These are phyloP conservation scores for Staphylotrichum tortipilum DNA, from an alignment of 495 filamentous ascomycete genomes.

Conservation along the genomic window DNA sequence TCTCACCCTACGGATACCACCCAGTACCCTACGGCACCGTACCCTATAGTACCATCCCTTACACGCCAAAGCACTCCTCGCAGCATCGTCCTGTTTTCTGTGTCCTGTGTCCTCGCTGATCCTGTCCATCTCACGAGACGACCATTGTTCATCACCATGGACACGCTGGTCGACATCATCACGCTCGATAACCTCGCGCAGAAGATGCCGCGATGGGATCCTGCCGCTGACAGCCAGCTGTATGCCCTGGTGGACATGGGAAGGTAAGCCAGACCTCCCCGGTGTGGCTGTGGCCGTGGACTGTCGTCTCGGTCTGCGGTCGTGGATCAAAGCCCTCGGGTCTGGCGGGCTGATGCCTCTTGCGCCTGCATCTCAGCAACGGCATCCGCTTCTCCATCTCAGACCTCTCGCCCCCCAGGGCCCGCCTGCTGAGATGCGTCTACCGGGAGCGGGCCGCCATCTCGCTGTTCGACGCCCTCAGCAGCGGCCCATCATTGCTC, in stretches of 20 bases:
- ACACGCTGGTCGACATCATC: constrained; percentile 29
- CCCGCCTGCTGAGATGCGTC: constrained; percentile 65
- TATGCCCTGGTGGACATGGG: constrained; percentile 66
- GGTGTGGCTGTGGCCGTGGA: background rate
- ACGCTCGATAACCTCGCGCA: constrained; percentile 43
- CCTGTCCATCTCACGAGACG: too few relatives aligned
- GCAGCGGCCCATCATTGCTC: constrained; percentile 34
- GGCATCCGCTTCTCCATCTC: constrained; percentile 91
- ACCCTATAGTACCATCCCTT: too few relatives aligned
- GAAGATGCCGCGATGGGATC: constrained; percentile 40
- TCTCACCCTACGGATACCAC: too few relatives aligned
- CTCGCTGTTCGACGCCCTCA: constrained; percentile 83
- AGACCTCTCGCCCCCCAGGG: constrained; percentile 57
- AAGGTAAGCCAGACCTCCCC: constrained; percentile 41
- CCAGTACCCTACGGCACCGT: too few relatives aligned
- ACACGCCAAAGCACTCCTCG: too few relatives aligned
- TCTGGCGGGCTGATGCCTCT: constrained; percentile 13
- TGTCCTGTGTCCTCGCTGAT: too few relatives aligned
- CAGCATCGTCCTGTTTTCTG: too few relatives aligned
- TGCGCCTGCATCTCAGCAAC: constrained; percentile 57
- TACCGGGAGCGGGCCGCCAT: constrained; percentile 72
- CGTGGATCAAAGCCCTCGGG: background rate
- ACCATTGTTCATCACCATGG: constrained; percentile 15
- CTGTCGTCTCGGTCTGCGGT: background rate
- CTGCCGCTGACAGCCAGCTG: constrained; percentile 34